These are phyloP conservation scores for Moniliella sp. DNA, from an alignment of 1,284 basidiomycete species.

Conservation along the genomic window DNA sequence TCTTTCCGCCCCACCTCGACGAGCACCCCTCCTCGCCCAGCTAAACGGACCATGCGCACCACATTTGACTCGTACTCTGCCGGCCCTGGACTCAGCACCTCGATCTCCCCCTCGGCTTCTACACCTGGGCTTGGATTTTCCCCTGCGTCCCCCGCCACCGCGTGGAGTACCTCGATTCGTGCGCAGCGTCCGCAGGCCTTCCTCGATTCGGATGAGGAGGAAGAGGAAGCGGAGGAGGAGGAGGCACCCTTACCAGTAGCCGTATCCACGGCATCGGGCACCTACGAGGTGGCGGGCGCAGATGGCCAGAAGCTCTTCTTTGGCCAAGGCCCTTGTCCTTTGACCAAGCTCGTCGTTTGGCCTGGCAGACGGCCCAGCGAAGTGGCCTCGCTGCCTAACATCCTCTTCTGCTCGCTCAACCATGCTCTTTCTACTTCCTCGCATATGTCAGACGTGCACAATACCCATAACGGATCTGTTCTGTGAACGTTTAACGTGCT, in stretches of 20 bases:
- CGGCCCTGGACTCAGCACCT: not conserved
- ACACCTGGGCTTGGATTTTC: conserved; percentile 17
- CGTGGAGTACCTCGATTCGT: not conserved
- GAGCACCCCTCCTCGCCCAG: not conserved
- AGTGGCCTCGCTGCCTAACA: too few relatives aligned
- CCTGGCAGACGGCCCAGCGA: conserved; percentile 15
- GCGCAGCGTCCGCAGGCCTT: not conserved
- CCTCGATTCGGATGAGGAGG: not conserved
- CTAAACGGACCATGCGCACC: not conserved
- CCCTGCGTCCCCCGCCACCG: conserved; percentile 4
- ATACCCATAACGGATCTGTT: too few relatives aligned
- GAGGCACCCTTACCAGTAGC: conserved; percentile 6
- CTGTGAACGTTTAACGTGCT: too few relatives aligned
- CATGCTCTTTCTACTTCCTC: too few relatives aligned
- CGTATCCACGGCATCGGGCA: conserved; percentile 10
- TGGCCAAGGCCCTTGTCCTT: conserved; percentile 21
- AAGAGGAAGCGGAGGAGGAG: conserved; percentile 5
- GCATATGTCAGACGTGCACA: too few relatives aligned
- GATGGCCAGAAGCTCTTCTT: conserved; percentile 23
- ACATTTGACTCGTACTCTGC: not conserved
- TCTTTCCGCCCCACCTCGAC: conserved; percentile 5
- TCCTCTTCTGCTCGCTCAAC: too few relatives aligned
- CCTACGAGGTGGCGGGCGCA: conserved; percentile 20
- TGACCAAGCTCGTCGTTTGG: conserved; percentile 11
- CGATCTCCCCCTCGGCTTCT: conserved; percentile 3